Percentiles rank a stretch among this genome's conserved stretches.
phyloP scores from a whole-genome alignment of 768 basidiomycete genomes.

The Lentinula aciculospora region DNA sequence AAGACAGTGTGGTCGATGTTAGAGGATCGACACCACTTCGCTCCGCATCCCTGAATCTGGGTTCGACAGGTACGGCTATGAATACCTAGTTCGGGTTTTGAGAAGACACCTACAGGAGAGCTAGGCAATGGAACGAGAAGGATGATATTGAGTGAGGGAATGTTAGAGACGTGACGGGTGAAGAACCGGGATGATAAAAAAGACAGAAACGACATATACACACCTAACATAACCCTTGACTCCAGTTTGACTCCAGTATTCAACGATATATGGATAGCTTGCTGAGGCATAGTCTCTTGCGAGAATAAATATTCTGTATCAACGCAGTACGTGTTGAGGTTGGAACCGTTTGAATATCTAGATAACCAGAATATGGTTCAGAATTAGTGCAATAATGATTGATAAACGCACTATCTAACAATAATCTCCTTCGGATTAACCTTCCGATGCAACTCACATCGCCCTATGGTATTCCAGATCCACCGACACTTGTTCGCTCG shows the following conservation, averaged over 20 bases:
- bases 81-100: constrained; percentile 95
- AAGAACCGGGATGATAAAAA: not conserved
- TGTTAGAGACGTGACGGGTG: not conserved
- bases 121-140: constrained; percentile 39
- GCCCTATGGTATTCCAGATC: constrained; percentile 95
- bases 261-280: constrained; percentile 85
- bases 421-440: constrained; percentile 84
- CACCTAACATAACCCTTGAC: constrained; percentile 88
- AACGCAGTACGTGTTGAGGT: constrained; percentile 89
- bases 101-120: constrained; percentile 82
- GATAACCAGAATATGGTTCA: not conserved
- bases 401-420: constrained; percentile 81
- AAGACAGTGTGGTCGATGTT: constrained; percentile 37
- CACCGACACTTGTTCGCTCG: constrained; percentile 88
- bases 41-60: constrained; percentile 80
- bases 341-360: constrained; percentile 91
- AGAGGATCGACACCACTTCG: constrained; percentile 80
- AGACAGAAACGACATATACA: constrained; percentile 12
- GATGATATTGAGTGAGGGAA: constrained; percentile 5
- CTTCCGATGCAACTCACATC: constrained; percentile 88
- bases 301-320: constrained; percentile 98
- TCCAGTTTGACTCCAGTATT: constrained; percentile 78
- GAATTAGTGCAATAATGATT: constrained; percentile 6
- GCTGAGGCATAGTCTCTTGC: constrained; percentile 83
- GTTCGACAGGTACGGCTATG: constrained; percentile 82